phyloP scores from a whole-genome alignment of 139 green algal species.

The Asterochloris erici region DNA sequence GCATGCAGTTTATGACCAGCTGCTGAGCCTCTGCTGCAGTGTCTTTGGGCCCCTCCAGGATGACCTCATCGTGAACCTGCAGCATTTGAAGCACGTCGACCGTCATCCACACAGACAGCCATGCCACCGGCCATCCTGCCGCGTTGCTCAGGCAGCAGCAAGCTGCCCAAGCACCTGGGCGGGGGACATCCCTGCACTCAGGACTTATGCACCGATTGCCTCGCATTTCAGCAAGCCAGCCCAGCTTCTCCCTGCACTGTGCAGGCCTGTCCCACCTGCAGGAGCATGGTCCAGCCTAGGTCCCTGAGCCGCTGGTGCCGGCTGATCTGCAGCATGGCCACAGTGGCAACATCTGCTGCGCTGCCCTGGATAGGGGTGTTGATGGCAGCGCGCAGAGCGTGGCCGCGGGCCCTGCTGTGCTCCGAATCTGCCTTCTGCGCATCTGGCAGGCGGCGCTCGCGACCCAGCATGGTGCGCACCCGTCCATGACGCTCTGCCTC shows the following conservation, averaged over 20 bases:
- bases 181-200: too few species aligned
- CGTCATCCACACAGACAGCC: not conserved
- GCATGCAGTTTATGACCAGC: conserved; percentile 84
- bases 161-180: too few species aligned
- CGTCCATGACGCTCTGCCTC: conserved; percentile 48
- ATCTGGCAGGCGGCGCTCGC: conserved; percentile 74
- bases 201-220: not conserved
- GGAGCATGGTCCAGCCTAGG: conserved; percentile 86
- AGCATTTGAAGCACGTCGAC: not conserved
- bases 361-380: conserved; percentile 96
- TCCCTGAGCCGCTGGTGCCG: conserved; percentile 52
- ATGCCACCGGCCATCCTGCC: not conserved
- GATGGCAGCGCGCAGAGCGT: conserved; percentile 86
- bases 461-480: conserved; percentile 86
- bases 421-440: conserved; percentile 25
- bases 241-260: not conserved
- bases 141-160: too few species aligned
- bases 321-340: conserved; percentile 91
- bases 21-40: conserved; percentile 59
- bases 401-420: conserved; percentile 26
- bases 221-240: not conserved
- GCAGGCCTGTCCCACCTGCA: conserved; percentile 64
- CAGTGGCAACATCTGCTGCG: conserved; percentile 90
- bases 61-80: conserved; percentile 96
- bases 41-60: conserved; percentile 91